A percentile compares a stretch with the other conserved stretches of the same genome.
Conservation (phyloP, 495 filamentous ascomycete genomes). For the Penicillium riverlandense region DNA sequence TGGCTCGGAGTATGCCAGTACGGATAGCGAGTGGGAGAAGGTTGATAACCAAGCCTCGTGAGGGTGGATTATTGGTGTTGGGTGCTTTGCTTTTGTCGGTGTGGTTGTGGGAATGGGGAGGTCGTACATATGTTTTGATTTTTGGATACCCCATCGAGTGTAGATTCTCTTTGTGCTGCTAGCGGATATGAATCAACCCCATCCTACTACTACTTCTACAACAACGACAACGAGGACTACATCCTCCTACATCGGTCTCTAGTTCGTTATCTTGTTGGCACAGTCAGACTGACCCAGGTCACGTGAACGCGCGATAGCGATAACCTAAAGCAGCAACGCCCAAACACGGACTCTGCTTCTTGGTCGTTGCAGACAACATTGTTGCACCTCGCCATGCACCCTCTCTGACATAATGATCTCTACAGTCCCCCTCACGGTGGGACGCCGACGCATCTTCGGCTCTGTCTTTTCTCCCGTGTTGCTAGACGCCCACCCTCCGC, state of each 20-base stretch:
- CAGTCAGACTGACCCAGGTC: too few relatives aligned
- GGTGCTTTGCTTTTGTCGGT: slow-evolving; percentile 1
- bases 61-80: slow-evolving; percentile 8
- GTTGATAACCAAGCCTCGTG: slow-evolving; percentile 30
- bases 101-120: background rate
- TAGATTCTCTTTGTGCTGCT: too few relatives aligned
- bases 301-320: too few relatives aligned
- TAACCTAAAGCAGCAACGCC: too few relatives aligned
- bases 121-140: slow-evolving; percentile 1
- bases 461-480: slow-evolving; percentile 46
- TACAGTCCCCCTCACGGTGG: slow-evolving; percentile 21
- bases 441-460: slow-evolving; percentile 39
- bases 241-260: too few relatives aligned
- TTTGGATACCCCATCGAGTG: slow-evolving; percentile 1
- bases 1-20: slow-evolving; percentile 44
- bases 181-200: too few relatives aligned
- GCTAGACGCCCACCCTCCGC: slow-evolving; percentile 17
- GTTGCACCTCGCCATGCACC: slow-evolving; percentile 6
- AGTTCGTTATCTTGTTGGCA: too few relatives aligned
- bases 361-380: background rate
- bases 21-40: slow-evolving; percentile 53
- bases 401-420: slow-evolving; percentile 15
- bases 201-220: too few relatives aligned
- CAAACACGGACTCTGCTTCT: too few relatives aligned
- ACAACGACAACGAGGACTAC: too few relatives aligned